Evolutionary conservation across 176 grass and related monocot species (phyloP).

Genomic region (Rhynchospora pubera): DNA sequence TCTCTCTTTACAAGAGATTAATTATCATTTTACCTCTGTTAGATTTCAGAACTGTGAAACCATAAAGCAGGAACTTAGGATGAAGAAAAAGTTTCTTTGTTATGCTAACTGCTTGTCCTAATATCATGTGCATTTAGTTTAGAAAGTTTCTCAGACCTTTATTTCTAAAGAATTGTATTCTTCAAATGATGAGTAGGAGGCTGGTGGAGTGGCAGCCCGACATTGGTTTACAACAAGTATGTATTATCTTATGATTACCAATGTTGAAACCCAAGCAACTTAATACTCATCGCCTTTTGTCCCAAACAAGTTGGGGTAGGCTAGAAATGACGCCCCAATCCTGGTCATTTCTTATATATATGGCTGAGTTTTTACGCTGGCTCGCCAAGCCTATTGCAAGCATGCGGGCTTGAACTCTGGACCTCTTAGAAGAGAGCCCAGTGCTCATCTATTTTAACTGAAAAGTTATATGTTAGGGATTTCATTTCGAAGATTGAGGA

Average conservation of each 20-base stretch:
- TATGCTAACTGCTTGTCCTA: not conserved
- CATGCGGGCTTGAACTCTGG: too few relatives aligned
- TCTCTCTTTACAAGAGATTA: not conserved
- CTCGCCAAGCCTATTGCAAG: too few relatives aligned
- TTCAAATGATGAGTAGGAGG: slow-evolving; percentile 54
- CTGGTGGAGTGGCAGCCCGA: slow-evolving; percentile 97
- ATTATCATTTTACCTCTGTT: not conserved
- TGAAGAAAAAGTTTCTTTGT: not conserved
- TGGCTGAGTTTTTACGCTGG: too few relatives aligned
- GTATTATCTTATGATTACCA: slow-evolving; percentile 16
- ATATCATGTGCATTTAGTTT: not conserved
- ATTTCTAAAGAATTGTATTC: not conserved
- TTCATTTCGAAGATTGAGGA: slow-evolving; percentile 71
- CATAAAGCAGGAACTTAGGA: not conserved
- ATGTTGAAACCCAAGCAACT: not conserved
- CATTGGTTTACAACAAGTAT: slow-evolving; percentile 71
- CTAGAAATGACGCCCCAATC: too few relatives aligned
- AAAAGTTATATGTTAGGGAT: slow-evolving; percentile 41
- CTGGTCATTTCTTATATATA: too few relatives aligned
- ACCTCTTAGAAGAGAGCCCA: too few relatives aligned
- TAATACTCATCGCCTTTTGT: too few relatives aligned
- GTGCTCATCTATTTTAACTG: slow-evolving; percentile 24
- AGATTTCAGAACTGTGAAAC: not conserved
- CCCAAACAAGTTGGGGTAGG: too few relatives aligned
- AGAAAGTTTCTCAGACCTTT: slow-evolving; percentile 2